phyloP scores from a whole-genome alignment of 345 rosid species.

The Eucalyptus camaldulensis region DNA sequence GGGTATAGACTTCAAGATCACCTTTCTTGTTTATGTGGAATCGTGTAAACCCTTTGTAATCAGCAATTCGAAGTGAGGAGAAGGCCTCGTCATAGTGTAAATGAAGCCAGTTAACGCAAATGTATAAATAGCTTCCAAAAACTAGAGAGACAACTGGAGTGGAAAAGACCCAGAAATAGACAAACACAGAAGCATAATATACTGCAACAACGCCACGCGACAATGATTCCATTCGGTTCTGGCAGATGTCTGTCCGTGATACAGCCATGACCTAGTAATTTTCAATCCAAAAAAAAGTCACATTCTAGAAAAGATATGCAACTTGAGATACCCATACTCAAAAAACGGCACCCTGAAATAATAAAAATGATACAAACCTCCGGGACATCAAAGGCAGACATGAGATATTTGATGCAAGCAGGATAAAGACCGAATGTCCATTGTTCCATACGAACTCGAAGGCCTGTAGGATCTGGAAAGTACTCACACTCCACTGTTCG shows the following conservation, averaged over 20 bases:
- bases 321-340: not conserved
- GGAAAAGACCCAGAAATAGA: slow-evolving; percentile 98
- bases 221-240: slow-evolving; percentile 53
- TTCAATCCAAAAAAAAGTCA: not conserved
- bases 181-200: slow-evolving; percentile 87
- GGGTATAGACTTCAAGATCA: slow-evolving; percentile 87
- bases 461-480: slow-evolving; percentile 94
- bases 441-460: slow-evolving; percentile 75
- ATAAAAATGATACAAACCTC: slow-evolving; percentile 41
- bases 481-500: slow-evolving; percentile 75
- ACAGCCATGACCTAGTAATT: slow-evolving; percentile 87
- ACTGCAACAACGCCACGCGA: slow-evolving; percentile 72
- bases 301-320: not conserved
- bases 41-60: slow-evolving; percentile 88
- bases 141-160: slow-evolving; percentile 88
- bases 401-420: slow-evolving; percentile 89
- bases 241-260: slow-evolving; percentile 76
- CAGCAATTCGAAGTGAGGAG: slow-evolving; percentile 94
- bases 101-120: slow-evolving; percentile 96
- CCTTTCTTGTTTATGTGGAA: slow-evolving; percentile 58
- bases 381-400: slow-evolving; percentile 94
- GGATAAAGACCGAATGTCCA: slow-evolving; percentile 98
- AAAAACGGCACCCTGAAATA: not conserved
- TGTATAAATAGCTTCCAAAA: slow-evolving; percentile 91
- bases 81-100: slow-evolving; percentile 97